Evolutionary conservation across 345 rosid genomes (phyloP).

Genomic region (Corymbia maculata): DNA sequence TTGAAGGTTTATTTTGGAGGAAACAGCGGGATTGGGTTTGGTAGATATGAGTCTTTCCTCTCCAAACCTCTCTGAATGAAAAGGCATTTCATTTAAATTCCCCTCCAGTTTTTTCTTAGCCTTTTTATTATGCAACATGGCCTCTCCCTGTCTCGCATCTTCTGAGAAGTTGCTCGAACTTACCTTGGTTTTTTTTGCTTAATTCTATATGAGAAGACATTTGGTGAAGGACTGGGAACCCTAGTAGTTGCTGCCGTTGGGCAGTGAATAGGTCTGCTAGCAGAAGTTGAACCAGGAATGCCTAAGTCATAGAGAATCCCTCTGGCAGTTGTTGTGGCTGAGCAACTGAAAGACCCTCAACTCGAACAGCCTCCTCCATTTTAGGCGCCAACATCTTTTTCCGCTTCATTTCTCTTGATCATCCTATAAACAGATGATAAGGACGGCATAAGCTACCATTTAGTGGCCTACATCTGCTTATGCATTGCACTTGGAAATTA

Average conservation of each 20-base stretch:
- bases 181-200: constrained; percentile 44
- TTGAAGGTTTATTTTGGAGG: constrained; percentile 24
- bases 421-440: constrained; percentile 3
- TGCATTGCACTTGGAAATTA: not conserved
- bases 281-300: constrained; percentile 19
- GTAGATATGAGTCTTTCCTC: constrained; percentile 27
- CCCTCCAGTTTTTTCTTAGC: constrained; percentile 40
- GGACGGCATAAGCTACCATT: constrained; percentile 8
- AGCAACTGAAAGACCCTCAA: constrained; percentile 22
- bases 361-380: constrained; percentile 24
- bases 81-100: constrained; percentile 29
- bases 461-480: not conserved
- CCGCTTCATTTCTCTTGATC: constrained; percentile 40
- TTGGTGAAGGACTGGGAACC: constrained; percentile 23
- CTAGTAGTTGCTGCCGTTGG: constrained; percentile 19
- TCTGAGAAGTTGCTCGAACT: constrained; percentile 23
- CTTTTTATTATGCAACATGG: constrained; percentile 26
- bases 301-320: constrained; percentile 20
- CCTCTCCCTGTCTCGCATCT: constrained; percentile 34
- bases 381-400: constrained; percentile 37
- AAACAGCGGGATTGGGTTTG: constrained; percentile 15
- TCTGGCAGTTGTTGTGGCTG: constrained; percentile 26
- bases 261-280: constrained; percentile 12
- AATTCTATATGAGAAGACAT: constrained; percentile 24
- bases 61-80: not conserved